A percentile compares a stretch with the other conserved stretches of the same genome.
Evolutionary conservation across 768 basidiomycete species (phyloP).

Genomic region (Rossbeevera mucosa): DNA sequence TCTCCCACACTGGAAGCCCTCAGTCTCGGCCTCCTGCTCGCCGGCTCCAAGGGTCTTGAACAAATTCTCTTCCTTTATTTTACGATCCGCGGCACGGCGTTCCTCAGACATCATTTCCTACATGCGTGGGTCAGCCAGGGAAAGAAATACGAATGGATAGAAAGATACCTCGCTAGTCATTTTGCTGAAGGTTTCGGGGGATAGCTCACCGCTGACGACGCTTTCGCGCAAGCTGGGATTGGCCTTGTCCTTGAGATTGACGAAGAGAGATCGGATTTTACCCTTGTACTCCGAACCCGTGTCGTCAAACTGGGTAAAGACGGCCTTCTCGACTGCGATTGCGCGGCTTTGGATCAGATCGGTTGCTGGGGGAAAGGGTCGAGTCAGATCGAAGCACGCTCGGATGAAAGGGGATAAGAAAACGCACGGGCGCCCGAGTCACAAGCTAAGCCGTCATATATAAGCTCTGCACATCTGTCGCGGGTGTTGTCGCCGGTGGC

Average conservation of each 20-base stretch:
- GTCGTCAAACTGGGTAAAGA: constrained; percentile 42
- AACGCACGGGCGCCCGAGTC: constrained; percentile 87
- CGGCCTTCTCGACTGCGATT: constrained; percentile 64
- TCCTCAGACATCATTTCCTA: constrained; percentile 97
- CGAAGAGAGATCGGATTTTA: constrained; percentile 83
- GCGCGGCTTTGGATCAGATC: constrained; percentile 67
- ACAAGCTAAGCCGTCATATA: constrained; percentile 85
- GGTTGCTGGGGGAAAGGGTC: constrained; percentile 42
- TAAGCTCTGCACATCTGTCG: constrained; percentile 82
- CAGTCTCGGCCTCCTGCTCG: constrained; percentile 90
- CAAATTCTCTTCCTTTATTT: constrained; percentile 80
- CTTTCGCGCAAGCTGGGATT: constrained; percentile 84
- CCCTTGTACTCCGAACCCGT: constrained; percentile 54
- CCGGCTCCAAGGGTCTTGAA: constrained; percentile 88
- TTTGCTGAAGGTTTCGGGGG: constrained; percentile 61
- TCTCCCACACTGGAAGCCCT: constrained; percentile 93
- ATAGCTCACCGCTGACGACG: constrained; percentile 77
- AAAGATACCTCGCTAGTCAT: constrained; percentile 73
- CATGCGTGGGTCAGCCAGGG: constrained; percentile 25
- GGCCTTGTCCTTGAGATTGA: constrained; percentile 93
- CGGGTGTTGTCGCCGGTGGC: constrained; percentile 68
- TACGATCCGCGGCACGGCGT: constrained; percentile 75
- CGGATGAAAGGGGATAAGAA: constrained; percentile 16
- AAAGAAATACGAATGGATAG: background rate
- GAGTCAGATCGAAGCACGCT: constrained; percentile 6